Evolutionary conservation across 768 basidiomycete genomes (phyloP).

Genomic region (Agaricus subrufescens): DNA sequence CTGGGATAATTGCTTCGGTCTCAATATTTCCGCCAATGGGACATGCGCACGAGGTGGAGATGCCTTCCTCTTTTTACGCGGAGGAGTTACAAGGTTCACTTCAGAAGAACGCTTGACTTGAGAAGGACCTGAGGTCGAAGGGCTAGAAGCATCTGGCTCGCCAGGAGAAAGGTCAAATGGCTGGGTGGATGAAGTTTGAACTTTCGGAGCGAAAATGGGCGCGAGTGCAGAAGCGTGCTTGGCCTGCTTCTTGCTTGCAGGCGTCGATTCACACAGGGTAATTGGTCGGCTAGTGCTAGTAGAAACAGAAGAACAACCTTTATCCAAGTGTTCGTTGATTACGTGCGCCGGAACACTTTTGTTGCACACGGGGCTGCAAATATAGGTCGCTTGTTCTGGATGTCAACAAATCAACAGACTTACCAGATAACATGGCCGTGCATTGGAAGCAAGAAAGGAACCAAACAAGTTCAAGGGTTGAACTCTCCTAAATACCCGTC

Average conservation of each 20-base stretch:
- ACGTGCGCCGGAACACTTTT: conserved; percentile 29
- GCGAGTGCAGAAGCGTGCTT: conserved; percentile 22
- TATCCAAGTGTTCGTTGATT: conserved; percentile 54
- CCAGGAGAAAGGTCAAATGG: not conserved
- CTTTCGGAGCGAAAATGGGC: conserved; percentile 34
- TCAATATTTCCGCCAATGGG: conserved; percentile 69
- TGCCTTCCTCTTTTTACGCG: conserved; percentile 18
- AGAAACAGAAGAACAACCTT: conserved; percentile 26
- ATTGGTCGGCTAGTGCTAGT: conserved; percentile 6
- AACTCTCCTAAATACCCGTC: not conserved
- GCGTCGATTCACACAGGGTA: not conserved
- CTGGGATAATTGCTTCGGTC: conserved; percentile 58
- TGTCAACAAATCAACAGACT: not conserved
- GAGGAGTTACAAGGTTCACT: conserved; percentile 11
- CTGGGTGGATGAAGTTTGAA: conserved; percentile 9
- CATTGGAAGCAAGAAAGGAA: not conserved
- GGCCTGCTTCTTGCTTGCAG: conserved; percentile 11
- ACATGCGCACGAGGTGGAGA: conserved; percentile 22
- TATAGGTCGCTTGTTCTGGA: not conserved
- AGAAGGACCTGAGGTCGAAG: conserved; percentile 1
- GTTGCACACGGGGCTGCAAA: conserved; percentile 44
- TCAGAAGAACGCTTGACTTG: conserved; percentile 14
- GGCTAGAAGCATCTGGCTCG: not conserved
- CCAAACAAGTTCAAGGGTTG: not conserved
- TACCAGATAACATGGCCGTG: conserved; percentile 7